phyloP scores from a whole-genome alignment of 1,284 basidiomycete genomes.

The Somion occarium region DNA sequence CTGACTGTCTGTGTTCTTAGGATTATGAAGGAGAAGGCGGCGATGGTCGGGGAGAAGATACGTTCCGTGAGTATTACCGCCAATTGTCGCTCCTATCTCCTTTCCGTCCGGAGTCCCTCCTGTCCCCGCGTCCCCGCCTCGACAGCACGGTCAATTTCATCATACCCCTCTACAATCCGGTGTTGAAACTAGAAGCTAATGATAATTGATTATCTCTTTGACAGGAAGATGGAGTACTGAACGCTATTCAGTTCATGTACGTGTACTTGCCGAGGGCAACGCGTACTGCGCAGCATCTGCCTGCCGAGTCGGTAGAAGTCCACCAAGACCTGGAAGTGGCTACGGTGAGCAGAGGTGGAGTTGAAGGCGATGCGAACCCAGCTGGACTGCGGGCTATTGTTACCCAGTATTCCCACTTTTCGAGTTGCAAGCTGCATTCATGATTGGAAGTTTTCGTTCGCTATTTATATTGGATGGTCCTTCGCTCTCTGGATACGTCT shows the following conservation, averaged over 20 bases:
- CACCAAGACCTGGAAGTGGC: neutral
- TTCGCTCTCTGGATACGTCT: no score
- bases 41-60: slow-evolving; percentile 58
- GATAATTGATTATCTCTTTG: neutral
- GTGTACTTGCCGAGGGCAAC: slow-evolving; percentile 42
- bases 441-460: neutral
- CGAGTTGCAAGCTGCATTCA: neutral
- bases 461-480: no score
- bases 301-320: neutral
- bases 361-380: neutral
- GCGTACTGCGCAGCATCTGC: slow-evolving; percentile 5
- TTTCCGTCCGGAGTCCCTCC: neutral
- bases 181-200: neutral
- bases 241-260: slow-evolving; percentile 46
- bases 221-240: slow-evolving; percentile 46
- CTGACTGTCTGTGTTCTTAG: slow-evolving; percentile 18
- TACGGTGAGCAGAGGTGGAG: neutral
- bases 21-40: slow-evolving; percentile 62
- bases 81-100: neutral
- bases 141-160: neutral
- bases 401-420: neutral
- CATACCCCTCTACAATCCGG: neutral
- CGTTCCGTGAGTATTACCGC: slow-evolving; percentile 35
- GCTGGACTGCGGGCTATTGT: neutral
- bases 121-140: neutral